Percentiles rank a stretch among this genome's conserved stretches.
Conservation (phyloP, 352 stramenopile genomes). For the Pythium biforme region DNA sequence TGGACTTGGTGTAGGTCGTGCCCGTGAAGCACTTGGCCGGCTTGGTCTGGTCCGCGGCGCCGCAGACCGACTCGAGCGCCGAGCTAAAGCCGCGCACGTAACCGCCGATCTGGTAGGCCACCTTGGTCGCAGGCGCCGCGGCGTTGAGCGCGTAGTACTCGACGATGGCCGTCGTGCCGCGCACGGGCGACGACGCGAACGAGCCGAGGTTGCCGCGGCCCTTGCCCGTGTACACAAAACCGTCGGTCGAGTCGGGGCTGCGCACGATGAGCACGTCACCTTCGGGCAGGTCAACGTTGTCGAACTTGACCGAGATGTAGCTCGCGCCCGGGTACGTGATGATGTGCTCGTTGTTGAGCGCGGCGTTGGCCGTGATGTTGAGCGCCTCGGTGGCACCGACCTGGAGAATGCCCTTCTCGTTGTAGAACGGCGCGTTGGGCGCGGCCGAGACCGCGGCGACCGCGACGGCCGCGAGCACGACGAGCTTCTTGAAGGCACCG, state of each 20-base stretch:
- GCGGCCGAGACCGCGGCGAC: conserved; percentile 9
- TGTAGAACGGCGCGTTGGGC: conserved; percentile 25
- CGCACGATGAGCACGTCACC: conserved; percentile 50
- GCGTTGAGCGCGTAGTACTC: conserved; percentile 22
- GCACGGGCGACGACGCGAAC: conserved; percentile 24
- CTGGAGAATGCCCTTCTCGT: conserved; percentile 35
- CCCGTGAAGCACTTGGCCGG: conserved; percentile 33
- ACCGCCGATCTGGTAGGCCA: conserved; percentile 23
- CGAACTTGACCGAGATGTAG: conserved; percentile 60
- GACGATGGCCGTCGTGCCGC: conserved; percentile 15
- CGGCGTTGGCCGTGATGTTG: conserved; percentile 9
- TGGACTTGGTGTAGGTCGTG: conserved; percentile 20
- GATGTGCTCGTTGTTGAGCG: conserved; percentile 7
- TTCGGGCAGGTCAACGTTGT: conserved; percentile 46
- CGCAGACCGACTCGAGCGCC: conserved; percentile 30
- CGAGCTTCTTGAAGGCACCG: conserved; percentile 30
- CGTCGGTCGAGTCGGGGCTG: conserved; percentile 29
- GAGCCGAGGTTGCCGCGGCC: conserved; percentile 19
- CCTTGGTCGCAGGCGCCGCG: neutral
- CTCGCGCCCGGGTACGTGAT: conserved; percentile 41
- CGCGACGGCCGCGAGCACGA: conserved; percentile 19
- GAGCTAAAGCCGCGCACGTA: conserved; percentile 13
- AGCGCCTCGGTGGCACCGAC: conserved; percentile 35
- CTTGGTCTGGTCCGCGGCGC: conserved; percentile 27
- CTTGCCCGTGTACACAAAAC: conserved; percentile 23